Percentiles rank a stretch among this genome's conserved stretches.
These are phyloP conservation scores for Syncephalastrum racemosum DNA, from an alignment of 371 early-diverging fungal species.

Conservation along the genomic window DNA sequence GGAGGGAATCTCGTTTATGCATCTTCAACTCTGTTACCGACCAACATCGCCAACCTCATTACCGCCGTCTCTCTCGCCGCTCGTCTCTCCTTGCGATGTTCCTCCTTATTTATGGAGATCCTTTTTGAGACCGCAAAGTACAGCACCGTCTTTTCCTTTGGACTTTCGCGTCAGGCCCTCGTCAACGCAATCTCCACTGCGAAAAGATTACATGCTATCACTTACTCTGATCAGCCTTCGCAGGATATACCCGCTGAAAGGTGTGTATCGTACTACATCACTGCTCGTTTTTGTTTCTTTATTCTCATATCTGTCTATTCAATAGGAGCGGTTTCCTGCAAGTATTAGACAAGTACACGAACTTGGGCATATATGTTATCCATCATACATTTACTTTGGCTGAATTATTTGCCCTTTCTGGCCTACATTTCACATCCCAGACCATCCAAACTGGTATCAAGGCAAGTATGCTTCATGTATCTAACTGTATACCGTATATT, in stretches of 20 bases:
- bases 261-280: too few relatives aligned
- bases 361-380: conserved; percentile 66
- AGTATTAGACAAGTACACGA: conserved; percentile 70
- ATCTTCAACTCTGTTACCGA: conserved; percentile 38
- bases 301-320: too few relatives aligned
- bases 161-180: conserved; percentile 55
- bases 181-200: conserved; percentile 60
- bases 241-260: too few relatives aligned
- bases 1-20: too few relatives aligned
- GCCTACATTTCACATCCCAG: conserved; percentile 74
- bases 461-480: conserved; percentile 42
- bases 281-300: too few relatives aligned
- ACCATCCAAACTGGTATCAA: conserved; percentile 71
- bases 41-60: conserved; percentile 40
- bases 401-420: conserved; percentile 77
- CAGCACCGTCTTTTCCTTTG: conserved; percentile 59
- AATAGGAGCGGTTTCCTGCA: conserved; percentile 51
- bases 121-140: conserved; percentile 63
- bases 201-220: conserved; percentile 50
- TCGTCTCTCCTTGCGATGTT: conserved; percentile 42
- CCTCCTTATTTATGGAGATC: conserved; percentile 45
- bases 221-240: conserved; percentile 1
- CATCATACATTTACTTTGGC: conserved; percentile 75
- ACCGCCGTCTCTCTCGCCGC: conserved; percentile 44
- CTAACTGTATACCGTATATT: too few relatives aligned